Percentiles rank a stretch among this genome's conserved stretches.
Evolutionary conservation across 1,139 yeast genomes (phyloP).

Genomic region (Protomyces macrosporus): DNA sequence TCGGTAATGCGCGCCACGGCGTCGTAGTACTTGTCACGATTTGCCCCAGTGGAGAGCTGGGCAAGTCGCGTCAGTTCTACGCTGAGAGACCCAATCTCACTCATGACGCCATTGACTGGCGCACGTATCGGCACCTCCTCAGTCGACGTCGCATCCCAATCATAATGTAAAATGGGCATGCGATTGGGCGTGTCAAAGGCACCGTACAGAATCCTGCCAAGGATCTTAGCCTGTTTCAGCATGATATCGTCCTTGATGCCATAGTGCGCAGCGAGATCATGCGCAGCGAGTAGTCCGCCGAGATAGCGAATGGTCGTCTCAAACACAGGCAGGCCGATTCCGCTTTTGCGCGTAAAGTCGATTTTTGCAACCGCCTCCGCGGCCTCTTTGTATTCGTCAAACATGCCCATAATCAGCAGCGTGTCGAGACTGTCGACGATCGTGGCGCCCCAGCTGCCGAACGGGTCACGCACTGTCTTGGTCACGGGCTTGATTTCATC

Average conservation of each 20-base stretch:
- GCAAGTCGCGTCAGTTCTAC: constrained; percentile 82
- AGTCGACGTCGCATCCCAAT: constrained; percentile 45
- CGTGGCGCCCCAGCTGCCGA: constrained; percentile 87
- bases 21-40: constrained; percentile 63
- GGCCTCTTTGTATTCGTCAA: constrained; percentile 60
- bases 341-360: constrained; percentile 46
- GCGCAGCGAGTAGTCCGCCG: constrained; percentile 84
- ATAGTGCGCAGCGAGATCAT: constrained; percentile 49
- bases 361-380: constrained; percentile 71
- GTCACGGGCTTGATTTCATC: constrained; percentile 63
- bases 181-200: constrained; percentile 36
- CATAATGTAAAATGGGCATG: constrained; percentile 44
- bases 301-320: constrained; percentile 92
- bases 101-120: constrained; percentile 70
- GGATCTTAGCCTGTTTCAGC: constrained; percentile 70
- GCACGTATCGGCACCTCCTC: constrained; percentile 52
- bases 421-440: constrained; percentile 88
- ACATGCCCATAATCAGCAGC: constrained; percentile 70
- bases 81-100: constrained; percentile 84
- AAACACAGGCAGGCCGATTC: constrained; percentile 61
- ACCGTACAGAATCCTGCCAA: constrained; percentile 48
- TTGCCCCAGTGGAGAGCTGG: constrained; percentile 68
- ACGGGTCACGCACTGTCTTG: constrained; percentile 61
- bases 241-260: constrained; percentile 54
- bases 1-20: constrained; percentile 47